Conservation (phyloP, 768 basidiomycete genomes). For the Trametopsis cervina region DNA sequence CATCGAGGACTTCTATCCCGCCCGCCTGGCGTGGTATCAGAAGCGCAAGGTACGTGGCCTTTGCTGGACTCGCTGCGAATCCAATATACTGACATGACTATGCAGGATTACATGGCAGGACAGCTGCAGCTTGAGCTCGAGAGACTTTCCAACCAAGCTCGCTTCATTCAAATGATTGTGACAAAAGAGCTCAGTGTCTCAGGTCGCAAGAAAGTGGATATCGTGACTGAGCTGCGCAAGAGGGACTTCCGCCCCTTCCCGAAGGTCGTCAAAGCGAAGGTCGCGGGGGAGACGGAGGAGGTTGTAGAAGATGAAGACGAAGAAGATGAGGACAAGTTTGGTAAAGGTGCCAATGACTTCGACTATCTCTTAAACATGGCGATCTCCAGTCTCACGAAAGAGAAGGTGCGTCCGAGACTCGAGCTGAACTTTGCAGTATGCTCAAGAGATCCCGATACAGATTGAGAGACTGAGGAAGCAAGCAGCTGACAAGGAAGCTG, state of each 20-base stretch:
- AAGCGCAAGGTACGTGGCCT: slow-evolving; percentile 75
- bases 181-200: slow-evolving; percentile 74
- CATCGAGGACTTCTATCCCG: slow-evolving; percentile 86
- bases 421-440: not conserved
- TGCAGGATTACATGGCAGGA: slow-evolving; percentile 75
- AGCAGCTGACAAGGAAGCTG: slow-evolving; percentile 74
- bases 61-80: too few species aligned
- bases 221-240: slow-evolving; percentile 76
- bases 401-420: slow-evolving; percentile 51
- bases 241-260: slow-evolving; percentile 90
- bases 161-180: slow-evolving; percentile 96
- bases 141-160: slow-evolving; percentile 87
- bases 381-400: slow-evolving; percentile 90
- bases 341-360: slow-evolving; percentile 55
- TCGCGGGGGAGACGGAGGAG: slow-evolving; percentile 58
- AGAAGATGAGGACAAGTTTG: slow-evolving; percentile 43
- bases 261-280: slow-evolving; percentile 64
- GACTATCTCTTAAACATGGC: slow-evolving; percentile 95
- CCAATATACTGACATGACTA: not conserved
- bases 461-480: slow-evolving; percentile 80
- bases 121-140: slow-evolving; percentile 80
- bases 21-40: slow-evolving; percentile 86
- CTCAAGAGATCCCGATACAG: slow-evolving; percentile 30
- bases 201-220: slow-evolving; percentile 83
- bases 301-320: slow-evolving; percentile 47